A percentile compares a stretch with the other conserved stretches of the same genome.
phyloP scores from a whole-genome alignment of 2,329 filamentous ascomycete species.

The Colletotrichum eleusines region DNA sequence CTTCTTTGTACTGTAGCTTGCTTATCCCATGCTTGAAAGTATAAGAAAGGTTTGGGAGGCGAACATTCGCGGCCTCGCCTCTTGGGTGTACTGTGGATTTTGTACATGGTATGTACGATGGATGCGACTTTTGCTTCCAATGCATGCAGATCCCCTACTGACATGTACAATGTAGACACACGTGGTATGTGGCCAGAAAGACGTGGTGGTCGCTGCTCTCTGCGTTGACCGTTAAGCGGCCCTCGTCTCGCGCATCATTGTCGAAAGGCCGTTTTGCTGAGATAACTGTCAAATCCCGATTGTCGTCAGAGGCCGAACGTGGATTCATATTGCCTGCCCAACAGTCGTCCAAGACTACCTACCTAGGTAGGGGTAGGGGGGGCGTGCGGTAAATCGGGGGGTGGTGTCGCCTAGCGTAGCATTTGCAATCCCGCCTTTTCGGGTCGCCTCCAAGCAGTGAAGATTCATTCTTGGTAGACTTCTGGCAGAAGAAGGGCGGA shows the following conservation, averaged over 20 bases:
- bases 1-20: constrained; percentile 9
- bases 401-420: constrained; percentile 31
- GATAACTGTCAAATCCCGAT: neutral
- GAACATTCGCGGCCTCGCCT: constrained; percentile 34
- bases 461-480: constrained; percentile 33
- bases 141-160: neutral
- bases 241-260: neutral
- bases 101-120: neutral
- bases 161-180: constrained; percentile 3
- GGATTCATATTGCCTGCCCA: neutral
- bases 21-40: constrained; percentile 14
- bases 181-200: constrained; percentile 5
- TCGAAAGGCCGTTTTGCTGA: neutral
- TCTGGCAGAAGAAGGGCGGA: constrained; percentile 35
- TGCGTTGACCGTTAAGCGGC: neutral
- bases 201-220: neutral
- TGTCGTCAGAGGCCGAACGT: neutral
- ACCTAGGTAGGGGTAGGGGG: neutral
- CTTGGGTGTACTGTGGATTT: constrained; percentile 15
- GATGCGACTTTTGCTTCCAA: neutral
- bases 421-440: constrained; percentile 40
- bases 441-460: constrained; percentile 30
- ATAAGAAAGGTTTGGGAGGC: constrained; percentile 9
- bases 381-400: neutral
- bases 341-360: constrained; percentile 3